Evolutionary conservation across 441 rosid genomes (phyloP), one percentile per base, ranked within the genome.

Genomic region (Jatropha multifida): DNA sequence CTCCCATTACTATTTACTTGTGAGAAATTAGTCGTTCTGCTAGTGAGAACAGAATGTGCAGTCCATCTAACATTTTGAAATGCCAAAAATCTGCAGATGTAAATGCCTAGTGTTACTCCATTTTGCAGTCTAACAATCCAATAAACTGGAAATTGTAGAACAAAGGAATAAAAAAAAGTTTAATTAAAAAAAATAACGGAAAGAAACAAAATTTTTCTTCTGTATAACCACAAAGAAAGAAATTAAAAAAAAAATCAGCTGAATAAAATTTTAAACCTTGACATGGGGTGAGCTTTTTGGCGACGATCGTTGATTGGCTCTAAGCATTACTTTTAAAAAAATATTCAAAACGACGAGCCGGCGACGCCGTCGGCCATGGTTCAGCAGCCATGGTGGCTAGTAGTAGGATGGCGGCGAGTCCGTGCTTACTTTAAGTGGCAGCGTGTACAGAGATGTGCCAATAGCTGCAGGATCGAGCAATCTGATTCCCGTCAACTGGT

Each of bases 21-120:
- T 5, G 70, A 46, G 18, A 46, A 3, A 11, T 44, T 12, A 23
- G 11, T 67, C n/a, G 23, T 46, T 13, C 56, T 11, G 70, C 70
- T 67, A 46, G 55, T 15, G 32, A 46, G 27, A 44, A 67, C 15
- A 38, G 55, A 67, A 44, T 46, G 72, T 3, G 51, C 82, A 71
- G 74, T 82, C 81, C 86, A 85, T 68, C 79, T 83, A 76, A 87
- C 62, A 52, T 80, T 83, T 65, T 77, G 84, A 79, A 81, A 71
- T 17, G 72, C 77, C 86, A 93, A 76, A 85, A 83, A 75, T 65
- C 98, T 93, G 90, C 90, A 87, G 52, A 46, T 67, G 1, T 54
- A 15, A 61, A 61, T 27, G 18, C 40, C 12, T 61, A 37, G 2
- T 46, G 2, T n/a, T 23, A 20, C 23, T n/a, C 55, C 55, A 67